Evolutionary conservation across 805 yeast species (phyloP), one percentile per base, ranked within the genome.

Genomic region (Kuraishia molischiana): DNA sequence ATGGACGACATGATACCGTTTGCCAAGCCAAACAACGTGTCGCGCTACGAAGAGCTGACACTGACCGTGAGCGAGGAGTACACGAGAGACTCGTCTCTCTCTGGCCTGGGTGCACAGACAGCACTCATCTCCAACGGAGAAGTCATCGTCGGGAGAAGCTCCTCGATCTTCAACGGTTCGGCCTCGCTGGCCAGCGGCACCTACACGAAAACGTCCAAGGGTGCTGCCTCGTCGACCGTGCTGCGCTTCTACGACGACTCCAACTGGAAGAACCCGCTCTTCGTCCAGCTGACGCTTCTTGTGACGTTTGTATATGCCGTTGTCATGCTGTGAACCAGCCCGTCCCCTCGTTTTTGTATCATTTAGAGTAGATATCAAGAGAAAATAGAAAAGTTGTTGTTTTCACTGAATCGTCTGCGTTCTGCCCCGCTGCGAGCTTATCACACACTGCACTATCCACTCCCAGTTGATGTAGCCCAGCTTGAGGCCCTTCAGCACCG

Each of bases 361-460:
- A n/a, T n/a, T n/a, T n/a, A n/a, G n/a, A n/a, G n/a, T n/a, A n/a
- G n/a, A n/a, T n/a, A n/a, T n/a, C n/a, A n/a, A n/a, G n/a, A n/a
- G n/a, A n/a, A n/a, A n/a, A n/a, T n/a, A n/a, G n/a, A n/a, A n/a
- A n/a, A n/a, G n/a, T n/a, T n/a, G n/a, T n/a, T n/a, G n/a, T n/a
- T n/a, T n/a, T n/a, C n/a, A n/a, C n/a, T n/a, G n/a, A n/a, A n/a
- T n/a, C n/a, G n/a, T n/a, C n/a, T n/a, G n/a, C n/a, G n/a, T n/a
- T n/a, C n/a, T n/a, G 8, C 26, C 26, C 26, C 10, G 11, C 8
- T 22, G 26, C 26, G 26, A 22, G 1, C 50, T 49, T 19, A 77
- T 74, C 13, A 74, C 62, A 54, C 80, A 72, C 42, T 77, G 83
- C 1, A 76, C 80, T 1, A 76, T 62, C 84, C 84, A 77, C 48